Percentiles rank a stretch among this genome's conserved stretches.
Evolutionary conservation across 305 asterid genomes (phyloP).

Genomic region (Withania somnifera): DNA sequence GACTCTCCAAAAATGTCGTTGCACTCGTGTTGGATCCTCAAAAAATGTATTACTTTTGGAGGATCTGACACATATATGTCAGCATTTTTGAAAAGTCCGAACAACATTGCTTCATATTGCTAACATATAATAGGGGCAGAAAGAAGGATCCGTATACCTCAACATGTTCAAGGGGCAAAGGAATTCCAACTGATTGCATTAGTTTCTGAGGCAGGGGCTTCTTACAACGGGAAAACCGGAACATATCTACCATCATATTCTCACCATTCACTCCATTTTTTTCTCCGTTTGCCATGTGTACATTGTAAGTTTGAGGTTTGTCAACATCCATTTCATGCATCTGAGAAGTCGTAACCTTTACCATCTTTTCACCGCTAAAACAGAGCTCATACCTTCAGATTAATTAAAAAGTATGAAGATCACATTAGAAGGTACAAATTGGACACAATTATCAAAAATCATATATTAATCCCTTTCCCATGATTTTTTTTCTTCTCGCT

Average conservation of each 20-base stretch:
- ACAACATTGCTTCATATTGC: neutral
- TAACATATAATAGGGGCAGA: neutral
- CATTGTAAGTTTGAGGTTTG: constrained; percentile 33
- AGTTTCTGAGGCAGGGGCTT: constrained; percentile 58
- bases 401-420: constrained; percentile 6
- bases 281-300: constrained; percentile 42
- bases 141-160: constrained; percentile 42
- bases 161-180: constrained; percentile 62
- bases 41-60: neutral
- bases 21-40: neutral
- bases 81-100: neutral
- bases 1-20: neutral
- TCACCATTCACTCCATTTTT: constrained; percentile 46
- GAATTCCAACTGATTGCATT: constrained; percentile 67
- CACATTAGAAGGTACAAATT: neutral
- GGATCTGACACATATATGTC: neutral
- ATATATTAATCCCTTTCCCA: neutral
- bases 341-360: constrained; percentile 40
- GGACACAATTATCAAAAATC: neutral
- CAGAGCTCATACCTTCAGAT: constrained; percentile 81
- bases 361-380: constrained; percentile 64
- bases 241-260: constrained; percentile 45
- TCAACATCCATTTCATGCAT: constrained; percentile 51
- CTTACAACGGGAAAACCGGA: constrained; percentile 82
- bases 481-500: neutral